Conservation (phyloP, 352 stramenopile species). For the Thalassiosira livingstoniorum region DNA sequence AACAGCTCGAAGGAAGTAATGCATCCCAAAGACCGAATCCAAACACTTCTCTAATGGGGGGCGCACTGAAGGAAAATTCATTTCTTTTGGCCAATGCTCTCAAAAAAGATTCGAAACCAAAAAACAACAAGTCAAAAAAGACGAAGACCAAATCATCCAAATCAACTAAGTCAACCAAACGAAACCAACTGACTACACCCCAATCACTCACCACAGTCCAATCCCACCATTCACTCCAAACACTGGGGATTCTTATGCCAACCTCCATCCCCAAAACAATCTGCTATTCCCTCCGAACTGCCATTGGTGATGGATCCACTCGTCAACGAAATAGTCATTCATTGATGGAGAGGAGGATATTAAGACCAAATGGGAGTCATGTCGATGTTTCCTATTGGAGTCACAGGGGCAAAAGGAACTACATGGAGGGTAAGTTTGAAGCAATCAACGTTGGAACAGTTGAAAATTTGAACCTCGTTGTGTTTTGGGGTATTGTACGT, state of each 20-base stretch:
- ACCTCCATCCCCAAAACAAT: conserved; percentile 62
- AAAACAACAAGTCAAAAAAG: too few relatives aligned
- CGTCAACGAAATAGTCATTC: conserved; percentile 66
- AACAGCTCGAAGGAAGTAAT: too few relatives aligned
- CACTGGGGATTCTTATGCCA: conserved; percentile 37
- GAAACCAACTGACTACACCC: conserved; percentile 16
- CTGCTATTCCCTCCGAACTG: conserved; percentile 73
- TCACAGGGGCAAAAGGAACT: conserved; percentile 75
- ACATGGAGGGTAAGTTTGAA: conserved; percentile 86
- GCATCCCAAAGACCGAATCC: too few relatives aligned
- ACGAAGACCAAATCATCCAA: background rate
- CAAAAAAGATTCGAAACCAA: too few relatives aligned
- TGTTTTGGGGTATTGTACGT: too few relatives aligned
- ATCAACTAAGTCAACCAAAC: background rate
- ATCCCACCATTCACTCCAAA: background rate
- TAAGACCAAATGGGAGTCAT: conserved; percentile 74
- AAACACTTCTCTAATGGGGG: too few relatives aligned
- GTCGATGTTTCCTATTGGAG: conserved; percentile 84
- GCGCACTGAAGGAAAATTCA: too few relatives aligned
- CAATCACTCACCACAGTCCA: conserved; percentile 15
- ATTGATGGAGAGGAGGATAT: conserved; percentile 73
- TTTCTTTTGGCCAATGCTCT: too few relatives aligned
- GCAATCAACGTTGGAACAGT: too few relatives aligned
- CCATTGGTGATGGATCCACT: conserved; percentile 76
- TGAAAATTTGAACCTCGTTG: too few relatives aligned